These are phyloP conservation scores for Didymella pomorum DNA, from an alignment of 2,329 filamentous ascomycete species.

Conservation along the genomic window DNA sequence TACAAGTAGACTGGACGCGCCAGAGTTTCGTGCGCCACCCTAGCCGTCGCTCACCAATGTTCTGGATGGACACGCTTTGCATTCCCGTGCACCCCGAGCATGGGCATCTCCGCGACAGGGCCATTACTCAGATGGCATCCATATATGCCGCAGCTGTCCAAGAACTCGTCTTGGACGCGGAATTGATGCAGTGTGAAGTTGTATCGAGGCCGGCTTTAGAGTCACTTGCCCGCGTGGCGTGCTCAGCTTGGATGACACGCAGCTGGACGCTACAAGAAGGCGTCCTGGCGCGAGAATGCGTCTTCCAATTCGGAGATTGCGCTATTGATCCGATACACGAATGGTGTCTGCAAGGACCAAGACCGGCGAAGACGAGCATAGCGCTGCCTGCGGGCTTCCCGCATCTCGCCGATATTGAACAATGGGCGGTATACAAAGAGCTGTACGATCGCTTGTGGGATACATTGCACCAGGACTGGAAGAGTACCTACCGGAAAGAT, in stretches of 20 bases:
- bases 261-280: slow-evolving; percentile 31
- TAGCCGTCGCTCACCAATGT: slow-evolving; percentile 6
- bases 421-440: too few relatives aligned
- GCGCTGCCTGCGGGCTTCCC: too few relatives aligned
- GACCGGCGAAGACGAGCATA: too few relatives aligned
- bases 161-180: slow-evolving; percentile 24
- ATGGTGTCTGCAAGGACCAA: too few relatives aligned
- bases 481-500: too few relatives aligned
- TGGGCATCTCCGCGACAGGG: slow-evolving; percentile 1
- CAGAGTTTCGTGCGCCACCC: slow-evolving; percentile 4
- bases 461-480: too few relatives aligned
- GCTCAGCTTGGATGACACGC: slow-evolving; percentile 23
- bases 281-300: slow-evolving; percentile 17
- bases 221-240: slow-evolving; percentile 10
- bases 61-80: slow-evolving; percentile 33
- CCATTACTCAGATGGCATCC: slow-evolving; percentile 24
- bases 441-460: too few relatives aligned
- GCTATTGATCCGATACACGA: too few relatives aligned
- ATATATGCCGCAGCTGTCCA: slow-evolving; percentile 23
- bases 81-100: slow-evolving; percentile 20
- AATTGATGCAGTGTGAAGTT: slow-evolving; percentile 4
- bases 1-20: slow-evolving; percentile 16
- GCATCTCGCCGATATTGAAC: too few relatives aligned
- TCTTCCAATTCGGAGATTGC: too few relatives aligned
- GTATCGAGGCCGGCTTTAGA: too few relatives aligned